Evolutionary conservation across 805 yeast genomes (phyloP).

Genomic region (Candida maris): DNA sequence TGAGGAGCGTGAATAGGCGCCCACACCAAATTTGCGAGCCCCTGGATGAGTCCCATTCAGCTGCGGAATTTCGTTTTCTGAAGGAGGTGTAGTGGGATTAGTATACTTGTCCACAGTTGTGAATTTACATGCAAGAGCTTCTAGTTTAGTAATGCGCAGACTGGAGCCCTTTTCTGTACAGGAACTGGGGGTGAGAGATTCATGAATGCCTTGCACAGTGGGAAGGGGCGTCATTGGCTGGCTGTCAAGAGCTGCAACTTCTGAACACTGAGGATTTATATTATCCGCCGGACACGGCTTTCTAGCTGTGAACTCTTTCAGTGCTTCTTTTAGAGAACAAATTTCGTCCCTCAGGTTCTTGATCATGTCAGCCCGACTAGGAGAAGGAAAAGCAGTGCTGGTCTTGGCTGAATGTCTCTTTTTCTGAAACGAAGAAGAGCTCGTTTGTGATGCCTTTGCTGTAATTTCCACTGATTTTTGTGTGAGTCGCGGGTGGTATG

Average conservation of each 20-base stretch:
- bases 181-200: constrained; percentile 1
- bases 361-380: constrained; percentile 39
- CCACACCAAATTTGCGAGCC: constrained; percentile 8
- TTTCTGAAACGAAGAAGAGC: too few relatives aligned
- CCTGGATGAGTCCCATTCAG: constrained; percentile 4
- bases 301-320: constrained; percentile 26
- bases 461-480: too few relatives aligned
- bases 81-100: constrained; percentile 11
- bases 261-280: too few relatives aligned
- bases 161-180: constrained; percentile 1
- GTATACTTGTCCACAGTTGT: not conserved
- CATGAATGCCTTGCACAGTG: too few relatives aligned
- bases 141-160: not conserved
- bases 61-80: not conserved
- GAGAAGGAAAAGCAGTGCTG: too few relatives aligned
- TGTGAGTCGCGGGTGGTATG: too few relatives aligned
- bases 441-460: too few relatives aligned
- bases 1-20: constrained; percentile 5
- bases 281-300: too few relatives aligned
- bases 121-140: constrained; percentile 1
- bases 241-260: too few relatives aligned
- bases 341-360: constrained; percentile 33
- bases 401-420: too few relatives aligned
- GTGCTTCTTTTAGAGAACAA: constrained; percentile 27
- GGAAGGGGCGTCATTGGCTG: too few relatives aligned